Evolutionary conservation across 768 basidiomycete genomes (phyloP).

Genomic region (Panaeolus papilionaceus): DNA sequence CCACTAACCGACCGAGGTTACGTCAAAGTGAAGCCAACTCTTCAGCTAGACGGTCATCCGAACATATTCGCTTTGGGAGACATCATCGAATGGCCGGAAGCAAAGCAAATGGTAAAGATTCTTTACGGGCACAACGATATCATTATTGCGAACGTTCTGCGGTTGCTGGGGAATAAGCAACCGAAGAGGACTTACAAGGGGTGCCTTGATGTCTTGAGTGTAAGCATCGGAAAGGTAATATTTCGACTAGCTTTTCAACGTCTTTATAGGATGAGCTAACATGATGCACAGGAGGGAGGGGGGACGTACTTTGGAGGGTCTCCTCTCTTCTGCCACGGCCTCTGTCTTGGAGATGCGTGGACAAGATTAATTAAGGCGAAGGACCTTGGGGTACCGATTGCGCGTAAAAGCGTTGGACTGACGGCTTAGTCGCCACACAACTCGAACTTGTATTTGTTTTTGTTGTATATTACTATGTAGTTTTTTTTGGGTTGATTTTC

Average conservation of each 20-base stretch:
- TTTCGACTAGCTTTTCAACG: not conserved
- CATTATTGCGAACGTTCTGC: constrained; percentile 53
- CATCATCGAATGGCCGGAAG: constrained; percentile 65
- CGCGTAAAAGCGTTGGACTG: constrained; percentile 28
- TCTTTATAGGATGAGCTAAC: not conserved
- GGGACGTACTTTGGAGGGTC: constrained; percentile 29
- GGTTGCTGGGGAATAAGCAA: constrained; percentile 31
- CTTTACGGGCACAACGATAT: constrained; percentile 44
- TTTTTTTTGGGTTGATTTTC: not conserved
- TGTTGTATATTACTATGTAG: not conserved
- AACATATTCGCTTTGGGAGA: constrained; percentile 72
- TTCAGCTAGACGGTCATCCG: constrained; percentile 56
- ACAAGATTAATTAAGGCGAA: constrained; percentile 48
- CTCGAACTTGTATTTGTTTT: too few relatives aligned
- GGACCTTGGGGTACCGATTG: constrained; percentile 33
- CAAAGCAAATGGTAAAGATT: constrained; percentile 62
- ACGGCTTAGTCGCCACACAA: not conserved
- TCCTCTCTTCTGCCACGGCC: constrained; percentile 45
- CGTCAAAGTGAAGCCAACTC: constrained; percentile 59
- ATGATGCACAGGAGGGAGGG: constrained; percentile 25
- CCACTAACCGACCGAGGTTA: constrained; percentile 46
- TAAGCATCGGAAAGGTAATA: constrained; percentile 33
- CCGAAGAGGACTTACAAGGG: constrained; percentile 37
- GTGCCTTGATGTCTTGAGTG: constrained; percentile 30
- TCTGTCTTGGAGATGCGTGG: constrained; percentile 52